Conservation (phyloP, 345 rosid species). For the Gossypium herbaceum region DNA sequence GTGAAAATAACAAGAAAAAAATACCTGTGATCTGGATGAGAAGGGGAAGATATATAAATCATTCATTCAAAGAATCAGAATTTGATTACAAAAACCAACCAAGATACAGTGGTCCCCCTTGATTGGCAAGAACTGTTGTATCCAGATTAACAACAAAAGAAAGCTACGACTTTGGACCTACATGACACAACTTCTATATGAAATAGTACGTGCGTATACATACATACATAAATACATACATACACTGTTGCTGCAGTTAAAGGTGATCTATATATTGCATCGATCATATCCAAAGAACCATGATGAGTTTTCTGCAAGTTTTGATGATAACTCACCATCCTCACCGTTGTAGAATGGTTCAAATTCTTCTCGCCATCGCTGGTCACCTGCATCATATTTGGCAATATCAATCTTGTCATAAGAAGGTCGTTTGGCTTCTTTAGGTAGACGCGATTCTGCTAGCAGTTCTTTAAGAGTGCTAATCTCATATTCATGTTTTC, state of each 20-base stretch:
- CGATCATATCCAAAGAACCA: conserved; percentile 92
- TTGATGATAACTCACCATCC: conserved; percentile 47
- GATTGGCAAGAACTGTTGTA: not conserved
- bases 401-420: conserved; percentile 28
- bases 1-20: no score
- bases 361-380: conserved; percentile 75
- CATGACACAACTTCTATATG: no score
- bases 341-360: conserved; percentile 46
- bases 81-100: conserved; percentile 16
- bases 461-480: conserved; percentile 30
- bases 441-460: conserved; percentile 46
- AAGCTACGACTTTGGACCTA: no score
- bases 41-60: not conserved
- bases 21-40: no score
- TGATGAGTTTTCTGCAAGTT: conserved; percentile 55
- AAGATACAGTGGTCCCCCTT: not conserved
- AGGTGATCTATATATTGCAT: conserved; percentile 66
- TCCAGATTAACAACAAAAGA: conserved; percentile 12
- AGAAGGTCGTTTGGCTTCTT: conserved; percentile 38
- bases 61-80: conserved; percentile 32
- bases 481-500: conserved; percentile 45
- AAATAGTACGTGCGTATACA: no score
- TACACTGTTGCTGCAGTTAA: conserved; percentile 12
- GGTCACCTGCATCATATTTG: conserved; percentile 49
- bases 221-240: conserved; percentile 19